phyloP scores from a whole-genome alignment of 805 yeast genomes.

The Metschnikowia shivogae region DNA sequence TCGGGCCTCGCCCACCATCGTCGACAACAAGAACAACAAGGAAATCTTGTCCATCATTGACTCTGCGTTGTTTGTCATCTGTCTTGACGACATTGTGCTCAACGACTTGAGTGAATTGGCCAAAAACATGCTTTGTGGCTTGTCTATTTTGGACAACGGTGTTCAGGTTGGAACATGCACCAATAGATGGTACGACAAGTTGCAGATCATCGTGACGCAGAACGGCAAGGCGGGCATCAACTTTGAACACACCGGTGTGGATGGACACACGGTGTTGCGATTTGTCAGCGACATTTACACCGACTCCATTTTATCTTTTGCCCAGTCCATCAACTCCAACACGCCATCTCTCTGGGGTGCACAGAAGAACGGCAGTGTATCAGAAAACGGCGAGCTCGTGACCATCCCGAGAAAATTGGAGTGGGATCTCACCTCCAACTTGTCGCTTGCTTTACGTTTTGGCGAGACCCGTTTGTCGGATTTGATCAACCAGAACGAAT shows the following conservation, averaged over 20 bases:
- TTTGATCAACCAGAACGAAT: constrained; percentile 84
- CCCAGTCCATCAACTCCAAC: constrained; percentile 72
- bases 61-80: constrained; percentile 75
- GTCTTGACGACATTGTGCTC: constrained; percentile 74
- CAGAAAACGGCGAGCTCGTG: constrained; percentile 36
- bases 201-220: constrained; percentile 80
- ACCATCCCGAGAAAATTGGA: constrained; percentile 83
- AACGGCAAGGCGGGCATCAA: constrained; percentile 92
- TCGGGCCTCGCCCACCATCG: constrained; percentile 45
- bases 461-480: constrained; percentile 89
- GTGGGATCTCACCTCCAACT: constrained; percentile 76
- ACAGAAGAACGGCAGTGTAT: constrained; percentile 14
- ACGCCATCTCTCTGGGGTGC: constrained; percentile 67
- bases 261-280: constrained; percentile 88
- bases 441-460: constrained; percentile 75
- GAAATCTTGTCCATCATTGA: constrained; percentile 76
- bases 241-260: constrained; percentile 93
- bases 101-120: constrained; percentile 62
- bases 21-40: constrained; percentile 49
- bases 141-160: constrained; percentile 72
- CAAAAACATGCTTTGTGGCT: constrained; percentile 85
- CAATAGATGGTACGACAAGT: constrained; percentile 91
- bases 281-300: constrained; percentile 89
- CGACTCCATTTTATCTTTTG: constrained; percentile 83
- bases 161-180: constrained; percentile 93